Evolutionary conservation across 139 green algal genomes (phyloP).

Genomic region (Micractinium conductrix): DNA sequence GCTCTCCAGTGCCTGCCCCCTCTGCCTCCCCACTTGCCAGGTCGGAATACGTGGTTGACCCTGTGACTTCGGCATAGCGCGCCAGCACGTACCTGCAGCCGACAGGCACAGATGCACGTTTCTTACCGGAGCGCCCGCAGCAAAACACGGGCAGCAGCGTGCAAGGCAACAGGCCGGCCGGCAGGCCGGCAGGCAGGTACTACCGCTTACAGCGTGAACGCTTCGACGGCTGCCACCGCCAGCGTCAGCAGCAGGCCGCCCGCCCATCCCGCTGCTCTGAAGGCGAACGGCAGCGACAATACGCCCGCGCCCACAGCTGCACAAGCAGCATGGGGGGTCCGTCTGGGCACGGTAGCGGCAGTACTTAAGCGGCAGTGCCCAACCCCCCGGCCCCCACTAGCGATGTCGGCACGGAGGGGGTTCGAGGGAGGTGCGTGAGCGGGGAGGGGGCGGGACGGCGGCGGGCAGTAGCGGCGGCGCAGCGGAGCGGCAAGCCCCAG

Average conservation of each 20-base stretch:
- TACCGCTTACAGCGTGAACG: constrained; percentile 79
- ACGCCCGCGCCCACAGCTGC: constrained; percentile 75
- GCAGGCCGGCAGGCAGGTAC: too few species aligned
- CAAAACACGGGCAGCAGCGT: too few species aligned
- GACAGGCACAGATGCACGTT: too few species aligned
- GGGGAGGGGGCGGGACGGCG: not conserved
- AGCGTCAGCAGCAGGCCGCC: constrained; percentile 63
- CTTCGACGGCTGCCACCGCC: constrained; percentile 54
- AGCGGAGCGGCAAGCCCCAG: not conserved
- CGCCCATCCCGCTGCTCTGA: constrained; percentile 63
- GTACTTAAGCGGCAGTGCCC: too few species aligned
- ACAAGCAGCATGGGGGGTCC: too few species aligned
- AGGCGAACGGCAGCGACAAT: constrained; percentile 78
- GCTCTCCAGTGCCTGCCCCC: too few species aligned
- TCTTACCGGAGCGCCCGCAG: too few species aligned
- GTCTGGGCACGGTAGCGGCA: too few species aligned
- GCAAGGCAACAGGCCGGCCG: too few species aligned
- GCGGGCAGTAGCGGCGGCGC: not conserved
- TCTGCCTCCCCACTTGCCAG: constrained; percentile 21
- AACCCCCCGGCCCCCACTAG: too few species aligned
- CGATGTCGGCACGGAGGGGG: not conserved
- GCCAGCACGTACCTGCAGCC: constrained; percentile 76
- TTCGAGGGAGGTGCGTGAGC: not conserved
- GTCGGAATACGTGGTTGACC: constrained; percentile 53
- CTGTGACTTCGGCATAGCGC: constrained; percentile 58